Evolutionary conservation across 108 stramenopile species (phyloP), one percentile per base, ranked within the genome.

Genomic region (Chaetoceros tenuissimus): DNA sequence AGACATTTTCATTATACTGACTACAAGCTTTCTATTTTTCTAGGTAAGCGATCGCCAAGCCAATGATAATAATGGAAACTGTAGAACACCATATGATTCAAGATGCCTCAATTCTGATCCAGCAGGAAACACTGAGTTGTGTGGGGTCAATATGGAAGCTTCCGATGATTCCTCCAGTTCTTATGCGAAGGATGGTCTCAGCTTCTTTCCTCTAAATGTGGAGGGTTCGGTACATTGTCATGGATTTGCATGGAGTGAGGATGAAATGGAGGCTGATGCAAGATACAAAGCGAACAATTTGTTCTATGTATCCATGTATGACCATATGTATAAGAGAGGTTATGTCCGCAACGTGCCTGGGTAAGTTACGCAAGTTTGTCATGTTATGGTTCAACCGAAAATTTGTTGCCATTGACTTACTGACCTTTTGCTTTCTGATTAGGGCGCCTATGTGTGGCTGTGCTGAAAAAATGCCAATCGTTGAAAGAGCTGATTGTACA

Each of bases 31-130:
- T n/a, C n/a, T 71, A 55, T 78, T 73, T 44, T 79, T 74, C 71
- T 79, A 68, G 72, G 53, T 54, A 54, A 67, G 67, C 30, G 78
- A 76, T 51, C 72, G 78, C 45, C 76, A 77, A 46, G 67, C 71
- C 18, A 72, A 65, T n/a, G 78, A 79, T 27, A 70, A 70, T 48
- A 79, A 79, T 25, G 78, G 78, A 23, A 70, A 79, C 29, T 79
- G 78, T 53, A 13, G 28, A 3, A 47, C 46, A 21, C 60, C 60
- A 16, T 58, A 55, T 29, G 60, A 53, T 50, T 34, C 34, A 17
- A 64, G 72, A 24, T 79, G 78, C 48, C 58, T 73, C n/a, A 64
- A 79, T 43, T 66, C 65, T 24, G 69, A 76, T 49, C 74, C 74
- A 2, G 67, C 62, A 18, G 78, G 76, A 50, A 79, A 79, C 34